Percentiles rank a stretch among this genome's conserved stretches.
phyloP scores from a whole-genome alignment of 2,329 filamentous ascomycete genomes.

The Zymoseptoria brevis region DNA sequence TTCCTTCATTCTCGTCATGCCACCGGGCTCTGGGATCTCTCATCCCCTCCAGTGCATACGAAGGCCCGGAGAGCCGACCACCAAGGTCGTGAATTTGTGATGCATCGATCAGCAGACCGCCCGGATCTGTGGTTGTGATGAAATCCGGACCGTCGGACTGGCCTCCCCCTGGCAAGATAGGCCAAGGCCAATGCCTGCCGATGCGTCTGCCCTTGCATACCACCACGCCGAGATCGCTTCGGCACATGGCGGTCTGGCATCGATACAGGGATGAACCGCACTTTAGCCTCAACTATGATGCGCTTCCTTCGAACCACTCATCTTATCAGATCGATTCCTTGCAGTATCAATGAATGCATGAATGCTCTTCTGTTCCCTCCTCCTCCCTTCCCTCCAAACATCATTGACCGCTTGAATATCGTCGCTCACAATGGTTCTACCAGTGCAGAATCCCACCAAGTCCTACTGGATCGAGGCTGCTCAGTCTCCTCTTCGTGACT shows the following conservation, averaged over 20 bases:
- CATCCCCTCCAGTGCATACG: too few relatives aligned
- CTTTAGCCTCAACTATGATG: background rate
- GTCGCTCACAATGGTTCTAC: slow-evolving; percentile 13
- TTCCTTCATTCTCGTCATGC: too few relatives aligned
- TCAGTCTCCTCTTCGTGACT: slow-evolving; percentile 15
- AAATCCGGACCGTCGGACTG: too few relatives aligned
- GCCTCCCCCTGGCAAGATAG: background rate
- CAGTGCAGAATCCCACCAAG: slow-evolving; percentile 13
- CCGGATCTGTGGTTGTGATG: too few relatives aligned
- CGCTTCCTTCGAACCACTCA: background rate
- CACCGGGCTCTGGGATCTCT: too few relatives aligned
- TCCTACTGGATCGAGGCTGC: slow-evolving; percentile 23
- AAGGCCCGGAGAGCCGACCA: too few relatives aligned
- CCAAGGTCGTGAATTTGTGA: too few relatives aligned
- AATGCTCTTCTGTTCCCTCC: background rate
- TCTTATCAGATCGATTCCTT: background rate
- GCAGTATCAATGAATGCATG: background rate
- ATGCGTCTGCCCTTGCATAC: background rate
- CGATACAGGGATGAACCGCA: background rate
- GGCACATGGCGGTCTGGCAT: background rate
- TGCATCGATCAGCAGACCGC: too few relatives aligned
- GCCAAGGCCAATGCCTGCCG: background rate
- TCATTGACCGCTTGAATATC: background rate
- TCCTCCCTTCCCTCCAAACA: background rate
- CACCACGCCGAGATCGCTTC: background rate